Evolutionary conservation across 805 yeast species (phyloP).

Genomic region (Candida michaelii): DNA sequence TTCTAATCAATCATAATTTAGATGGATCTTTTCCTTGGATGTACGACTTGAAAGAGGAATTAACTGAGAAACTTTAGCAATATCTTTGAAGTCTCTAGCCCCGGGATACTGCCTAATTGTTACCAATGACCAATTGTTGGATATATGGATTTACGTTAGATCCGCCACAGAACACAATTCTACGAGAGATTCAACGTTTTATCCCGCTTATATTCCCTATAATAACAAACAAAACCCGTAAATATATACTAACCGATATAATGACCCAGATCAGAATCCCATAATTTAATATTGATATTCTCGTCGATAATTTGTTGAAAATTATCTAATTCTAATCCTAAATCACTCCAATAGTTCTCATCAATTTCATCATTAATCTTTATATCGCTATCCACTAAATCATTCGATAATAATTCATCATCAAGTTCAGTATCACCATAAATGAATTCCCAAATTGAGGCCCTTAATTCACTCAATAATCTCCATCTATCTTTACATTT

Average conservation of each 20-base stretch:
- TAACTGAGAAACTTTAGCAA: too few species aligned
- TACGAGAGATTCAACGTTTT: too few species aligned
- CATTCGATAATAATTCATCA: background rate
- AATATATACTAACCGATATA: background rate
- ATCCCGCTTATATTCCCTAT: too few species aligned
- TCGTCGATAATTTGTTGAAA: conserved; percentile 10
- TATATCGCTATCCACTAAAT: background rate
- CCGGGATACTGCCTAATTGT: too few species aligned
- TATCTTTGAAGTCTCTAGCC: too few species aligned
- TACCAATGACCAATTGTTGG: too few species aligned
- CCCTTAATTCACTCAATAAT: conserved; percentile 19
- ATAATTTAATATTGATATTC: conserved; percentile 10
- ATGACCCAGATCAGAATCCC: conserved; percentile 11
- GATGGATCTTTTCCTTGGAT: too few species aligned
- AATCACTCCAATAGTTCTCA: conserved; percentile 1
- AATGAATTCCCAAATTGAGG: conserved; percentile 20
- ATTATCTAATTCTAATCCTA: conserved; percentile 9
- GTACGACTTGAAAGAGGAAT: too few species aligned
- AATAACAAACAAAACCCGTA: background rate
- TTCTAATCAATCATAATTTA: too few species aligned
- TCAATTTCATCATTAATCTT: conserved; percentile 4
- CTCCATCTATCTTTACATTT: conserved; percentile 27
- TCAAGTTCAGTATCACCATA: conserved; percentile 3
- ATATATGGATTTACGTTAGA: too few species aligned
- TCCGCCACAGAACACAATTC: too few species aligned